These are phyloP conservation scores for Apiotrichum siamense DNA, from an alignment of 1,284 basidiomycete genomes.

Conservation along the genomic window DNA sequence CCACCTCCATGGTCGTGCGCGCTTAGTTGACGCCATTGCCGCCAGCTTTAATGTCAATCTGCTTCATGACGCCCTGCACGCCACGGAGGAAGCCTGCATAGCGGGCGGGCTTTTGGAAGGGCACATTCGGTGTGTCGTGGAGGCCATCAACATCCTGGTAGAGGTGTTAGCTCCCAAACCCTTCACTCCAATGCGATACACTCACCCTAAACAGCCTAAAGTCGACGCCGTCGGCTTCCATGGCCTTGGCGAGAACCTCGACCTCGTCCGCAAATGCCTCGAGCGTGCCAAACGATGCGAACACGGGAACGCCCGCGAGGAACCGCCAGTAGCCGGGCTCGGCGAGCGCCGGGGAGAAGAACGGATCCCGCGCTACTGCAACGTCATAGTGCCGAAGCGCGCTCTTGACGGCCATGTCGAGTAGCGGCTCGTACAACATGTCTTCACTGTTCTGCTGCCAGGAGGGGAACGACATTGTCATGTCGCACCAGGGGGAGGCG, in stretches of 20 bases:
- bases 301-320: slow-evolving; percentile 20
- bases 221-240: slow-evolving; percentile 32
- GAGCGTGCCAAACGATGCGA: slow-evolving; percentile 32
- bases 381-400: slow-evolving; percentile 18
- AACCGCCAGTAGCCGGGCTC: neutral
- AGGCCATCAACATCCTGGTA: neutral
- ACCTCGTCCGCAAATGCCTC: slow-evolving; percentile 36
- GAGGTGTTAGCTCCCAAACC: neutral
- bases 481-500: slow-evolving; percentile 56
- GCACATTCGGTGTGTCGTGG: neutral
- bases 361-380: neutral
- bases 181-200: neutral
- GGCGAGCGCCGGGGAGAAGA: slow-evolving; percentile 25
- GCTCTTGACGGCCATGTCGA: slow-evolving; percentile 8
- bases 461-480: slow-evolving; percentile 30
- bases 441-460: slow-evolving; percentile 8
- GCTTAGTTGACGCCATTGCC: neutral
- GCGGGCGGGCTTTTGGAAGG: neutral
- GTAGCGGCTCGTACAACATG: slow-evolving; percentile 8
- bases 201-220: slow-evolving; percentile 13
- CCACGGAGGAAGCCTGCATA: neutral
- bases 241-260: slow-evolving; percentile 19
- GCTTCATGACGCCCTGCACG: neutral
- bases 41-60: neutral
- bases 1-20: too few species aligned